Conservation (phyloP, 2,329 filamentous ascomycete genomes). For the Didymella arachidicola region DNA sequence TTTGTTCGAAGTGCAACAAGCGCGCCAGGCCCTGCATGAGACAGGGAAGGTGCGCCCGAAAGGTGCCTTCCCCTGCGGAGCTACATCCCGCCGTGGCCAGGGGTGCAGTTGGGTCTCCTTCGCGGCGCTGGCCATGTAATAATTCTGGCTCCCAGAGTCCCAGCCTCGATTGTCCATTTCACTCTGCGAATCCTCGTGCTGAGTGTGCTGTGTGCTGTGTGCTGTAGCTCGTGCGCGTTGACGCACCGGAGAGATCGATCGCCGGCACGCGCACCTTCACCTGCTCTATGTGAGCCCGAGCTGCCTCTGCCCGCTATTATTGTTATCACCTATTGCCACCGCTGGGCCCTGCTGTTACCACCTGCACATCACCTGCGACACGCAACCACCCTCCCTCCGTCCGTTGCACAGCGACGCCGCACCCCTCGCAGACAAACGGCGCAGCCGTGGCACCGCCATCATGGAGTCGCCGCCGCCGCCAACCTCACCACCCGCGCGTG, state of each 20-base stretch:
- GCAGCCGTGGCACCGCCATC: constrained; percentile 34
- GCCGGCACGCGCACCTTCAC: constrained; percentile 10
- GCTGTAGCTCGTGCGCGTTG: constrained; percentile 12
- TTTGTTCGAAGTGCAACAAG: constrained; percentile 11
- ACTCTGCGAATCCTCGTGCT: neutral
- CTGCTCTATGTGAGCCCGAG: constrained; percentile 10
- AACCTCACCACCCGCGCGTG: constrained; percentile 46
- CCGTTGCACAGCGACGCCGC: constrained; percentile 24
- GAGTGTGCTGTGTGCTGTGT: no score
- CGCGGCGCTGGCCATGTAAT: constrained; percentile 13
- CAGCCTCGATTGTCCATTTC: constrained; percentile 9
- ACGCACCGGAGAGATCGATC: constrained; percentile 2
- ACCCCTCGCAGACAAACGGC: constrained; percentile 26
- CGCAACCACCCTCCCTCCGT: constrained; percentile 9
- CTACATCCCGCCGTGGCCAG: constrained; percentile 17
- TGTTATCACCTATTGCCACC: neutral
- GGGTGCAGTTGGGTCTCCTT: constrained; percentile 14
- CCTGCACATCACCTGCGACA: constrained; percentile 11
- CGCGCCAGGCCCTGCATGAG: constrained; percentile 20
- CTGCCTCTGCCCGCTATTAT: constrained; percentile 5
- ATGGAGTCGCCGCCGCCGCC: constrained; percentile 53
- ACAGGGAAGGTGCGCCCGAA: constrained; percentile 21
- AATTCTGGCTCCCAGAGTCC: constrained; percentile 6
- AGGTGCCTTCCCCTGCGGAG: constrained; percentile 18
- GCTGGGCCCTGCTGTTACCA: constrained; percentile 3